Percentiles rank a stretch among this genome's conserved stretches.
These are phyloP conservation scores for Colletotrichum tanaceti DNA, from an alignment of 2,329 filamentous ascomycete genomes.

Conservation along the genomic window DNA sequence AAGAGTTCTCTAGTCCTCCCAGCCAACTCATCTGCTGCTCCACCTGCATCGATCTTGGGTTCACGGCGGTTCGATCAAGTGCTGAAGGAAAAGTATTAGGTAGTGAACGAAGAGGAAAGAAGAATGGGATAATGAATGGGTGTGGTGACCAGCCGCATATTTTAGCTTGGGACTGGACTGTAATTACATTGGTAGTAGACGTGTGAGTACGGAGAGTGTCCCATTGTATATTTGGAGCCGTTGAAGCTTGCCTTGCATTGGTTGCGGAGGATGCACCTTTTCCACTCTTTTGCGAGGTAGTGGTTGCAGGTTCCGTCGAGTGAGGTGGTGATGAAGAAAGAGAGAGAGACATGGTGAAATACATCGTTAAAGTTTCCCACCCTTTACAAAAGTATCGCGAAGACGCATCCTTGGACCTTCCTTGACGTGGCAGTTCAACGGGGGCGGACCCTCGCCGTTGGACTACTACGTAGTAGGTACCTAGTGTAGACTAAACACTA, in stretches of 20 bases:
- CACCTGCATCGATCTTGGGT: not conserved
- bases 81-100: not conserved
- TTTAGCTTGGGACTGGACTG: conserved; percentile 1
- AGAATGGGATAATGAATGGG: not conserved
- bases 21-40: conserved; percentile 9
- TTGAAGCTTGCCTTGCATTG: not conserved
- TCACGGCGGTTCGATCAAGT: not conserved
- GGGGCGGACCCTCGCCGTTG: too few species aligned
- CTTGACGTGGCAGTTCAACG: too few species aligned
- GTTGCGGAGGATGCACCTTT: not conserved
- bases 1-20: not conserved
- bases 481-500: too few species aligned
- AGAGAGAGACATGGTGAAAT: too few species aligned
- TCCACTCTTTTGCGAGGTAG: not conserved
- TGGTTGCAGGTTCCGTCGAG: not conserved
- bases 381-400: too few species aligned
- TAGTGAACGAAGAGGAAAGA: not conserved
- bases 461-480: too few species aligned
- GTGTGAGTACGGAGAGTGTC: too few species aligned
- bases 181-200: too few species aligned
- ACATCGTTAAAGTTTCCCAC: too few species aligned
- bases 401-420: too few species aligned
- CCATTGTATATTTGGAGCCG: not conserved
- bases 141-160: conserved; percentile 2
- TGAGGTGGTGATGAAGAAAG: too few species aligned